A percentile compares a stretch with the other conserved stretches of the same genome.
Conservation (phyloP, 306 rosid species). For the Trifolium pratense region DNA sequence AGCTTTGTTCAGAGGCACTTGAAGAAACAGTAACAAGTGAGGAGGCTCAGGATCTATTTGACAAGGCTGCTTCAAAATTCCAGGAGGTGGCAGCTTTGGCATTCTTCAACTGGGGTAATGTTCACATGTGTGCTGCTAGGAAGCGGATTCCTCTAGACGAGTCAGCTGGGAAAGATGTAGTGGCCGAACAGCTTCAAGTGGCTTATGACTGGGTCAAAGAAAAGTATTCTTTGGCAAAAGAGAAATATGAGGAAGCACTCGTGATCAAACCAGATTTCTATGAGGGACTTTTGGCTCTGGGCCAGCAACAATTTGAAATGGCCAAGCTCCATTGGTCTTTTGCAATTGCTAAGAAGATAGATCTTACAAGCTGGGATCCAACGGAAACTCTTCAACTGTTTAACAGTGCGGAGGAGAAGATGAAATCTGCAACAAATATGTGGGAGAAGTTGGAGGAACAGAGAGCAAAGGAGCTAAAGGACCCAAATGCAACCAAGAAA, state of each 20-base stretch:
- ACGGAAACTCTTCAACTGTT: constrained; percentile 78
- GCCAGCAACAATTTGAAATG: constrained; percentile 96
- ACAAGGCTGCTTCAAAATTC: constrained; percentile 94
- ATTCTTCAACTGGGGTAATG: constrained; percentile 97
- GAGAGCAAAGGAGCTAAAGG: constrained; percentile 80
- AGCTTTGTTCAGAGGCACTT: constrained; percentile 97
- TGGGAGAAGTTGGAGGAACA: constrained; percentile 98
- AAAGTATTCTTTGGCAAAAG: constrained; percentile 83
- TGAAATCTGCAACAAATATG: constrained; percentile 94
- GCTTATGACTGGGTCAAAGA: constrained; percentile 98
- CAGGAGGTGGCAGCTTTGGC: constrained; percentile 99
- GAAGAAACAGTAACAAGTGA: constrained; percentile 96
- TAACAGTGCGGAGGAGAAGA: constrained; percentile 87
- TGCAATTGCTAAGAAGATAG: constrained; percentile 88
- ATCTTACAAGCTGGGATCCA: constrained; percentile 75
- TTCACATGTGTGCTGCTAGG: constrained; percentile 96
- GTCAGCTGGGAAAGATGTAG: constrained; percentile 75
- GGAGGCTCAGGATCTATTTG: constrained; percentile 89
- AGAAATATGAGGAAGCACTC: constrained; percentile 91
- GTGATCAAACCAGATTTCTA: constrained; percentile 88
- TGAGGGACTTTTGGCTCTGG: constrained; percentile 90
- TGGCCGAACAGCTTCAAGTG: constrained; percentile 77
- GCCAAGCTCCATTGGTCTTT: constrained; percentile 98
- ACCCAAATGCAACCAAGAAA: constrained; percentile 80
- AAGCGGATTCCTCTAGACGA: constrained; percentile 93